Evolutionary conservation across 129 eudicot genomes (phyloP), one percentile per base, ranked within the genome.

Genomic region (Centrapalus pauciflorus): DNA sequence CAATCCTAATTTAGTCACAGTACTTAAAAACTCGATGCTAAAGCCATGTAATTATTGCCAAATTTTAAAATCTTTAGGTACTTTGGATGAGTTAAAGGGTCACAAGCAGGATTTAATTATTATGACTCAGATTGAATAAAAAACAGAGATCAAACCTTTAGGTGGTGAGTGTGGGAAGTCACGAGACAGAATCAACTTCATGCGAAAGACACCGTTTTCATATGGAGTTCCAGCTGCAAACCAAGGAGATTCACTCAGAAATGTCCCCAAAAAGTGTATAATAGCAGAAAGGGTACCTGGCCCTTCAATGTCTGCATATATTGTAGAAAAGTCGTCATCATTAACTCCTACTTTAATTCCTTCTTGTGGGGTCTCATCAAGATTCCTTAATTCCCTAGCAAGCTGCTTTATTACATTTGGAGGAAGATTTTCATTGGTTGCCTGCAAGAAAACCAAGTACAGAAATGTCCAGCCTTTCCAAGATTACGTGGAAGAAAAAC

Each of bases 341-440:
- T 92, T 88, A 0, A 92, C 84, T 46, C 85, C 96, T 27, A 92
- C 98, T 88, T 81, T 88, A 65, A 92, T 92, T 65, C 98, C 98
- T 71, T 92, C 98, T 0, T 96, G 98, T 38, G 98, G 98, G 24
- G 91, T 85, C 81, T 92, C 98, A 70, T 92, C 88, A 29, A 92
- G 98, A 77, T 86, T 92, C 85, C 88, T 92, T 56, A 92, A 80
- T 54, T 92, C 98, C 80, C 87, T 85, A 5, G 95, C 96, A 58
- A 92, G 87, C 72, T 83, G 98, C 75, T 85, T 92, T 48, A 92
- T 81, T 26, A 92, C 98, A 73, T 88, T 92, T 69, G 95, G 98
- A 43, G 96, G 98, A 43, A 92, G 87, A 77, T 92, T 92, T 65
- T 88, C 98, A 67, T 92, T 92, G 32, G 96, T 92, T 13, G 98